These are phyloP conservation scores for Metschnikowia henanensis DNA, from an alignment of 805 yeast genomes.

Conservation along the genomic window DNA sequence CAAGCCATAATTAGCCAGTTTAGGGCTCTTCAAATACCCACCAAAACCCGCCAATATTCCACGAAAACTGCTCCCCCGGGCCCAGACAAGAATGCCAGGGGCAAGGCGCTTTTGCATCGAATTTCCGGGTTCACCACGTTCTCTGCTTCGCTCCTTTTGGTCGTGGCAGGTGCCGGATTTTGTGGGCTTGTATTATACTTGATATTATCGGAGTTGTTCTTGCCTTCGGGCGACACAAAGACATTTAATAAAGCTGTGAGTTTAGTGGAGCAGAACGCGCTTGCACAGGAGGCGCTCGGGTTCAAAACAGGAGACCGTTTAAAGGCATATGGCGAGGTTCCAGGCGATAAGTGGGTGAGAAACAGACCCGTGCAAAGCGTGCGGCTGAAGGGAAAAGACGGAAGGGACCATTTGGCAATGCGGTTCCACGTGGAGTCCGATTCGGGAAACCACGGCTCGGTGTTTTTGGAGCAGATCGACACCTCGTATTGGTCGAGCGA, in stretches of 20 bases:
- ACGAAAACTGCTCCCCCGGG: conserved; percentile 28
- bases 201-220: conserved; percentile 73
- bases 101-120: conserved; percentile 43
- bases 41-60: conserved; percentile 14
- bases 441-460: conserved; percentile 60
- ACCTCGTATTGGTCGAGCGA: conserved; percentile 65
- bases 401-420: conserved; percentile 80
- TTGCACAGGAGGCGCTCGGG: conserved; percentile 56
- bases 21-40: neutral
- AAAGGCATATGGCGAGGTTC: conserved; percentile 79
- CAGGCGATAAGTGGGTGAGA: conserved; percentile 80
- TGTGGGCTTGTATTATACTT: conserved; percentile 70
- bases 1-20: neutral
- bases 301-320: conserved; percentile 57
- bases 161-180: conserved; percentile 67
- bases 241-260: conserved; percentile 86
- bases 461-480: conserved; percentile 78
- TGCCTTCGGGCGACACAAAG: conserved; percentile 91
- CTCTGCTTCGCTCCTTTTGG: conserved; percentile 58
- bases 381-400: conserved; percentile 67
- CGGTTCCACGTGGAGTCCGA: conserved; percentile 83
- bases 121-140: conserved; percentile 61
- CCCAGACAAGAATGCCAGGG: conserved; percentile 39
- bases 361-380: conserved; percentile 79
- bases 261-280: conserved; percentile 66